Base-by-base conservation (phyloP, 2,329 filamentous ascomycete genomes). In the Sporothrix euskadiensis region DNA sequence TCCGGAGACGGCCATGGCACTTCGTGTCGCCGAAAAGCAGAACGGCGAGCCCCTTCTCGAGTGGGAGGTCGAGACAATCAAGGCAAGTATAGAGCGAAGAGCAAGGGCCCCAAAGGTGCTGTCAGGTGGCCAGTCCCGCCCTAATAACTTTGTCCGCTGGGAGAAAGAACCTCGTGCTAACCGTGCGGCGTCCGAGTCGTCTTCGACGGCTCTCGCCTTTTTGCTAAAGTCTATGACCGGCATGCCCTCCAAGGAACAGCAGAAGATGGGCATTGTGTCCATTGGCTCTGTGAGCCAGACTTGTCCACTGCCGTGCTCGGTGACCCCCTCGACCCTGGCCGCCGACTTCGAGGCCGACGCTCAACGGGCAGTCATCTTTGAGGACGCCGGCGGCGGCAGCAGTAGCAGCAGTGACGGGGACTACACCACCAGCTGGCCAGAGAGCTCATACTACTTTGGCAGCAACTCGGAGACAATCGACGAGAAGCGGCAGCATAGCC, bases 31-130 rank as follows among this genome's bases (percentile, higher is more conserved):
- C 4, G 47, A 49, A 8, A n/a, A 49, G 52, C 6, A 65, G 5
- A 66, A 70, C 8, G 74, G 71, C n/a, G 70, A 74, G 44, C 66
- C 65, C 19, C 68, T 75, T 9, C 56, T 75, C 44, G 59, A 69
- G 39, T 76, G 75, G 75, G 75, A 76, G 66, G 54, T 71, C 16
- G 73, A 75, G 56, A 71, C 44, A 4, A 73, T 76, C 61, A 72
- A 74, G 74, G 75, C 75, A 72, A 73, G 73, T 73, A n/a, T 59
- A 16, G 73, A 22, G 44, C 22, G 22, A 26, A 65, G 30, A 22
- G 1, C 22, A 3, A 30, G 52, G 6, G 4, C 52, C 14, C 32
- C 63, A 7, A 3, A 30, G 47, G 10, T 4, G 30, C 10, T 35
- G 35, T 4, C 35, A 41, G 16, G 19, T 14, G 16, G 22, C 7